A percentile compares a stretch with the other conserved stretches of the same genome.
phyloP scores from a whole-genome alignment of 2,329 filamentous ascomycete genomes.

The Thyridium curvatum region DNA sequence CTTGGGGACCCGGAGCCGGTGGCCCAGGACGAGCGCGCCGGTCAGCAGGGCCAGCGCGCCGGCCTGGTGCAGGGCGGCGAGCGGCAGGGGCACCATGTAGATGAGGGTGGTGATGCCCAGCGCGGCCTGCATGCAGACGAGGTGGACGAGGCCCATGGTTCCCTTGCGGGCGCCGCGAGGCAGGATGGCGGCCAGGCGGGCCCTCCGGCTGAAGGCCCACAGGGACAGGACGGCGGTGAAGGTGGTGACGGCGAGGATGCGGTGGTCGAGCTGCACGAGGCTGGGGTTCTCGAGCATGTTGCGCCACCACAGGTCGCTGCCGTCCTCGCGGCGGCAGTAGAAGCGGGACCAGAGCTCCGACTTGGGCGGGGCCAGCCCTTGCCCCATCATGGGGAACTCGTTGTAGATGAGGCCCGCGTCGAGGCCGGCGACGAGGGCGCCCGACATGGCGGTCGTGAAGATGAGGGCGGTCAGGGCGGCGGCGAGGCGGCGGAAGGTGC shows the following conservation, averaged over 20 bases:
- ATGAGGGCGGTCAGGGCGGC: constrained; percentile 67
- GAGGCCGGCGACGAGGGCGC: constrained; percentile 86
- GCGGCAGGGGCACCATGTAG: constrained; percentile 83
- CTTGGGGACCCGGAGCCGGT: constrained; percentile 67
- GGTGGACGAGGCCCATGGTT: constrained; percentile 72
- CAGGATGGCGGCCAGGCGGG: constrained; percentile 49
- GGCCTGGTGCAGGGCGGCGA: constrained; percentile 90
- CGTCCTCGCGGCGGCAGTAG: constrained; percentile 74
- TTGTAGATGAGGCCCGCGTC: constrained; percentile 98
- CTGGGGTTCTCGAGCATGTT: constrained; percentile 97
- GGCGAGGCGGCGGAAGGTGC: constrained; percentile 66
- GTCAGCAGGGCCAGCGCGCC: constrained; percentile 81
- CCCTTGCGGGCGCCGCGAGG: constrained; percentile 61
- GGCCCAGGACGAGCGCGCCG: constrained; percentile 72
- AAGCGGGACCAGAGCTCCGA: constrained; percentile 79
- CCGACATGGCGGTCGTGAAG: constrained; percentile 88
- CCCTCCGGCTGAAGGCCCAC: constrained; percentile 72
- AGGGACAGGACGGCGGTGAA: constrained; percentile 75
- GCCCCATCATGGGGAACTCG: constrained; percentile 94
- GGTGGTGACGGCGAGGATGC: constrained; percentile 83
- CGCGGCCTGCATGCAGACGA: constrained; percentile 73
- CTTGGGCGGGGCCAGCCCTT: constrained; percentile 72
- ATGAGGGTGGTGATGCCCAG: constrained; percentile 88
- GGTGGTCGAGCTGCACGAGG: constrained; percentile 91
- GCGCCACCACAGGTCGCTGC: constrained; percentile 86